phyloP scores from a whole-genome alignment of 371 early-diverging fungal species.

The Mortierella sp. region DNA sequence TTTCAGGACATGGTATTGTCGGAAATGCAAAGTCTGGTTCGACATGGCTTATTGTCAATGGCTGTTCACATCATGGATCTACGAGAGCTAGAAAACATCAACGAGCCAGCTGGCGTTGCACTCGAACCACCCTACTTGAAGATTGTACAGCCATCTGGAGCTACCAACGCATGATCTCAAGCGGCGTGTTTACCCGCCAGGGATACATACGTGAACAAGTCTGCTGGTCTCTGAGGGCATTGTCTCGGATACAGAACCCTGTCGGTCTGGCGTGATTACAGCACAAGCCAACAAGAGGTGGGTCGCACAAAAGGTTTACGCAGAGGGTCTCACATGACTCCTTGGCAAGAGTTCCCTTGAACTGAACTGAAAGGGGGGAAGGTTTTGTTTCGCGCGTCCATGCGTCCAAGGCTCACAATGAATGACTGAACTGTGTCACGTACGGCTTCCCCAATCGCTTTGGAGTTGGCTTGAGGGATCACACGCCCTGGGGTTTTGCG shows the following conservation, averaged over 20 bases:
- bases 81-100: conserved; percentile 69
- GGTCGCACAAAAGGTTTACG: conserved; percentile 78
- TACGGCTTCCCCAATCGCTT: too few species aligned
- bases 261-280: conserved; percentile 88
- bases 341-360: too few species aligned
- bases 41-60: conserved; percentile 84
- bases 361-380: too few species aligned
- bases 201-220: conserved; percentile 86
- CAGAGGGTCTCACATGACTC: too few species aligned
- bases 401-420: too few species aligned
- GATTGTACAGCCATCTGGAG: conserved; percentile 80
- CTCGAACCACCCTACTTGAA: conserved; percentile 81
- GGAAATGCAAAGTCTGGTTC: conserved; percentile 92
- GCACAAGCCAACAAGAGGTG: conserved; percentile 70
- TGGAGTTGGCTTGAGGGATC: too few species aligned
- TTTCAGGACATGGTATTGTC: conserved; percentile 82
- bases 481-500: too few species aligned
- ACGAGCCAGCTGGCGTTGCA: conserved; percentile 82
- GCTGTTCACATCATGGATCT: conserved; percentile 90
- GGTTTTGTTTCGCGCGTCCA: not conserved
- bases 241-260: conserved; percentile 87
- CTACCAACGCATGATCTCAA: conserved; percentile 78
- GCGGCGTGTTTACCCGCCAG: conserved; percentile 87
- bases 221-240: conserved; percentile 90
- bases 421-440: too few species aligned